phyloP scores from a whole-genome alignment of 768 basidiomycete genomes.

The Phaeotremella skinneri region DNA sequence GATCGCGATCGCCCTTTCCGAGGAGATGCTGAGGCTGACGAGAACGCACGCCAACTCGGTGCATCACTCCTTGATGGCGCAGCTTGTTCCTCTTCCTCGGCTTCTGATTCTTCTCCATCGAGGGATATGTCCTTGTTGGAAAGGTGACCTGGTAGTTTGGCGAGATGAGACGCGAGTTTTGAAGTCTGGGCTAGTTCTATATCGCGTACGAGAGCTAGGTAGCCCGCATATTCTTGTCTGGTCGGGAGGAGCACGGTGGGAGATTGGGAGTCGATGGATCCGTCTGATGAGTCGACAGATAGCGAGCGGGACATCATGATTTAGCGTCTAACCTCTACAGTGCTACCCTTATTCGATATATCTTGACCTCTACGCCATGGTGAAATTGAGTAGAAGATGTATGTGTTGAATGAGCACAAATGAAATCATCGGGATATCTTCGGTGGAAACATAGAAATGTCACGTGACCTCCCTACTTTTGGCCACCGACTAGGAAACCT shows the following conservation, averaged over 20 bases:
- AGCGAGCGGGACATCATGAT: not conserved
- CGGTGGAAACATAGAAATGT: not conserved
- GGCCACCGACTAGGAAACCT: too few relatives aligned
- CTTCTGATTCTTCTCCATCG: not conserved
- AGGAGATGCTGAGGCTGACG: too few relatives aligned
- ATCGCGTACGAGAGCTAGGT: not conserved
- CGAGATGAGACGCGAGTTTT: not conserved
- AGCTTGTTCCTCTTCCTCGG: too few relatives aligned
- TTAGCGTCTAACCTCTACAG: too few relatives aligned
- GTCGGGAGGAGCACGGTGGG: not conserved
- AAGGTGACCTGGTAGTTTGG: not conserved
- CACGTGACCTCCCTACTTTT: slow-evolving; percentile 2
- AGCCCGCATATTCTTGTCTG: slow-evolving; percentile 8
- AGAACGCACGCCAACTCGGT: too few relatives aligned
- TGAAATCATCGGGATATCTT: not conserved
- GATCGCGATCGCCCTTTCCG: too few relatives aligned
- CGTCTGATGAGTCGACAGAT: not conserved
- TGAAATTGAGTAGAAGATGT: too few relatives aligned
- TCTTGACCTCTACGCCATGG: not conserved
- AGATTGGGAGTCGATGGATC: not conserved
- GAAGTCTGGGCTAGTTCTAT: not conserved
- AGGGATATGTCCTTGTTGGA: not conserved
- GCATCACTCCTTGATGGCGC: too few relatives aligned
- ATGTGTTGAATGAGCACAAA: too few relatives aligned
- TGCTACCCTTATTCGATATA: too few relatives aligned